These are phyloP conservation scores for Aspergillus carbonarius DNA, from an alignment of 2,329 filamentous ascomycete genomes.

Conservation along the genomic window DNA sequence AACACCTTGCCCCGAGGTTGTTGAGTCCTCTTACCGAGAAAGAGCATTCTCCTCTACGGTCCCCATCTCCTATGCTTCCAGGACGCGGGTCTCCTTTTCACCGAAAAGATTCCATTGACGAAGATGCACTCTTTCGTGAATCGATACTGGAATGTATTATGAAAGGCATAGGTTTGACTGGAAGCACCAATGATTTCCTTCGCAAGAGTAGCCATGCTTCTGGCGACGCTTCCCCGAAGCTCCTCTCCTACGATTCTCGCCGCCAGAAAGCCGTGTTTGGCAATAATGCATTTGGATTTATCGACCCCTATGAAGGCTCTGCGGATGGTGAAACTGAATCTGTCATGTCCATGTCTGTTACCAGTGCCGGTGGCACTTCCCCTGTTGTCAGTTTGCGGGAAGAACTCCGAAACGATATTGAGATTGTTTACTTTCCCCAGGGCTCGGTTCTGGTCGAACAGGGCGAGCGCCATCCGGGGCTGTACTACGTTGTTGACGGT, in stretches of 20 bases:
- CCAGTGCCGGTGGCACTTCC: conserved; percentile 60
- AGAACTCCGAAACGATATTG: conserved; percentile 86
- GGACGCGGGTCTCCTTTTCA: conserved; percentile 50
- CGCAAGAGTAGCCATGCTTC: conserved; percentile 65
- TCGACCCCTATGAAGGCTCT: conserved; percentile 73
- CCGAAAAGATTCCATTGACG: conserved; percentile 78
- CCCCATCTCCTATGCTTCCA: conserved; percentile 29
- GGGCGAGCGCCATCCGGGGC: conserved; percentile 89
- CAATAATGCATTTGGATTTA: conserved; percentile 91
- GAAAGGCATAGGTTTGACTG: conserved; percentile 80
- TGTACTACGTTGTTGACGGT: conserved; percentile 97
- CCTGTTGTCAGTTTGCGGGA: conserved; percentile 67
- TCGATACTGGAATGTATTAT: conserved; percentile 95
- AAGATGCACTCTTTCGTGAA: conserved; percentile 83
- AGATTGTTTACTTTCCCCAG: conserved; percentile 96
- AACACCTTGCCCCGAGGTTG: conserved; percentile 34
- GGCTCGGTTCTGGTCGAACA: conserved; percentile 93
- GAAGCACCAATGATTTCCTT: conserved; percentile 61
- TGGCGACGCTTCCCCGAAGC: conserved; percentile 77
- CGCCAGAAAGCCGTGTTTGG: conserved; percentile 76
- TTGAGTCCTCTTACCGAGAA: conserved; percentile 46
- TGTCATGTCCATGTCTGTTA: conserved; percentile 65
- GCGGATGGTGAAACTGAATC: conserved; percentile 85
- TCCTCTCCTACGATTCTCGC: conserved; percentile 79
- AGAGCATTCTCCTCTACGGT: conserved; percentile 39